Evolutionary conservation across 2,329 filamentous ascomycete genomes (phyloP), one percentile per base, ranked within the genome.

Genomic region (Calonectria pseudoreteaudii): DNA sequence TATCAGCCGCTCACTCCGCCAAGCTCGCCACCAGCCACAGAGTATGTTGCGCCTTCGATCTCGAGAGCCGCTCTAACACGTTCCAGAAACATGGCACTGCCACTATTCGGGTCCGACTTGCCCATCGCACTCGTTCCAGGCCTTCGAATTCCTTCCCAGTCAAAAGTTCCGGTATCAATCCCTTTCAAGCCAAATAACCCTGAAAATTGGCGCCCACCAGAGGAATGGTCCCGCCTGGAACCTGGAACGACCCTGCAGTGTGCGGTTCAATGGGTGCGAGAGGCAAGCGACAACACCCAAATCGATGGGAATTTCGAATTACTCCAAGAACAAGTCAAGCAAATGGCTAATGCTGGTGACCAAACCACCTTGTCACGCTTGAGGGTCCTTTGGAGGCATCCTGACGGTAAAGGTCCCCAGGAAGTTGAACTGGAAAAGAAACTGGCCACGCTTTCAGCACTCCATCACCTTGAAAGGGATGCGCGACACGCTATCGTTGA

Each of bases 361-460:
- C 76, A 80, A n/a, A 74, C 89, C 36, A 86, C 92, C 56, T 84
- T 93, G 6, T 85, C 88, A 41, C 87, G 90, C 5, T 84, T 93
- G 47, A 90, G 88, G 38, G 87, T 75, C 23, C 72, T 80, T 9
- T 79, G 75, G 78, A 72, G 41, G 26, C 18, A 56, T 26, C 70
- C 73, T 2, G 72, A 69, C 31, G 8, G 7, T 44, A 26, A 26
- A 20, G 28, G 41, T 34, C 6, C 75, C 2, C 36, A 53, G 1
- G 74, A 77, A 66, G 78, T 90, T 5, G 89, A 90, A 71, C 84
- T 90, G 62, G 88, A 90, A 74, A 90, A 90, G 79, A 90, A 91
- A 77, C 75, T 75, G 30, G 93, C 91, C 91, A 89, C 95, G 84
- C 85, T 93, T 41, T 91, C 89, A 34, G 87, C 87, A 1, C 83